A percentile compares a stretch with the other conserved stretches of the same genome.
These are phyloP conservation scores for Oenanthe sinensis DNA, from an alignment of 129 eudicot genomes.

Conservation along the genomic window DNA sequence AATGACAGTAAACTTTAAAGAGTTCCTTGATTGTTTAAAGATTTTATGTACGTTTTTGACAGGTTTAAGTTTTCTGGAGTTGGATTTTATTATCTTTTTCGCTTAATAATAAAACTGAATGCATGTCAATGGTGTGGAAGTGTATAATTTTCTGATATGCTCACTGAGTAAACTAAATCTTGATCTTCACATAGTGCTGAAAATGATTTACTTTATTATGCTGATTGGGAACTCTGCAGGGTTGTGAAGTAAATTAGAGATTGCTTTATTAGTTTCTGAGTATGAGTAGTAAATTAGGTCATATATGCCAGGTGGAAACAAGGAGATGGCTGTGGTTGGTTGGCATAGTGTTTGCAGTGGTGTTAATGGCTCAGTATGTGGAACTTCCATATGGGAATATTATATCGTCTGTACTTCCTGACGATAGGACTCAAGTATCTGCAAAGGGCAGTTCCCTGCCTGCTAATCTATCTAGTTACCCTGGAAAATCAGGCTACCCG, in stretches of 20 bases:
- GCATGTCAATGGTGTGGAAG: background rate
- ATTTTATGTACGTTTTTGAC: background rate
- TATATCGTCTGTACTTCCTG: conserved; percentile 43
- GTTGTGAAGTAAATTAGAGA: conserved; percentile 7
- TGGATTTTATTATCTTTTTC: background rate
- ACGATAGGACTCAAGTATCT: conserved; percentile 18
- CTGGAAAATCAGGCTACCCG: conserved; percentile 8
- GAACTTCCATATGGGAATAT: conserved; percentile 62
- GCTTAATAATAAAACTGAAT: background rate
- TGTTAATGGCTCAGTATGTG: conserved; percentile 48
- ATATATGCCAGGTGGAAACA: conserved; percentile 25
- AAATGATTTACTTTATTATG: background rate
- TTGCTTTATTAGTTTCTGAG: conserved; percentile 10
- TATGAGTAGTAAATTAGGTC: conserved; percentile 38
- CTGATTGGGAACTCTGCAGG: conserved; percentile 29
- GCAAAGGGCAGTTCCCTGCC: conserved; percentile 13
- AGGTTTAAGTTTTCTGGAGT: background rate
- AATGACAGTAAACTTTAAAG: background rate
- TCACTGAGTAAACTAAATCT: background rate
- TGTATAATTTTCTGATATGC: background rate
- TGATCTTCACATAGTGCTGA: background rate
- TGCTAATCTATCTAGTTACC: conserved; percentile 12
- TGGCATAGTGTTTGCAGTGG: conserved; percentile 39
- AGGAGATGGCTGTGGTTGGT: conserved; percentile 61
- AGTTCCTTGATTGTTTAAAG: background rate